Evolutionary conservation across 768 basidiomycete genomes (phyloP), one percentile per base, ranked within the genome.

Genomic region (Trametopsis cervina): DNA sequence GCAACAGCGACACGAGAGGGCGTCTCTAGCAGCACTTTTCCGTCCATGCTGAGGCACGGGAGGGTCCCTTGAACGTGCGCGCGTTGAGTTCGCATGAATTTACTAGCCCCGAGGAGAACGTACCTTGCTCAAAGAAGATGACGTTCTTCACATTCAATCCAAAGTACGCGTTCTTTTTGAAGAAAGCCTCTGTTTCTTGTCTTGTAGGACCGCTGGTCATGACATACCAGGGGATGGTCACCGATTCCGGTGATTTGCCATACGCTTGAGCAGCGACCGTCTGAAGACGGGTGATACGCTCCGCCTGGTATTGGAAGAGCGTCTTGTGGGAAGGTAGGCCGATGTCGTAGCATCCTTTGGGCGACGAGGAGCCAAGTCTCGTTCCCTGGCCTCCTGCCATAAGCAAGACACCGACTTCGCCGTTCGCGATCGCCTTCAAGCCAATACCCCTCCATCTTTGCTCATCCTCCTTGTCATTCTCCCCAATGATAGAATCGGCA

Each of bases 381-480:
- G 94, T 96, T 12, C 96, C 96, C 69, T 99, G 96, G 1, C 96
- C 96, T 35, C 96, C 96, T 6, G 96, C 96, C 88, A 99, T 90
- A 57, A 99, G 77, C 40, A 99, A 74, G 9, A 98, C 94, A n/a
- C 84, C 96, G 33, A 98, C 93, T 57, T 90, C 72, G 52, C 90
- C 85, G 27, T 76, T 67, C 15, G 83, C 76, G 60, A 97, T 81
- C 40, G 95, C 93, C 35, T 80, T 69, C 33, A 98, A 71, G 26
- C 96, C 96, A 39, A 76, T 73, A 11, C 68, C 60, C n/a, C 80
- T 73, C 94, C 94, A 98, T 65, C 80, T 76, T 11, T 64, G 63
- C 48, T 77, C 83, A 63, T 80, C 83, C 50, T 69, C 70, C 20
- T 78, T 63, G 42, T 70, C 63, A 7, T 33, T 33, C 7, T 33